Conservation (phyloP, 352 stramenopile species). For the Globisporangium radiosum region DNA sequence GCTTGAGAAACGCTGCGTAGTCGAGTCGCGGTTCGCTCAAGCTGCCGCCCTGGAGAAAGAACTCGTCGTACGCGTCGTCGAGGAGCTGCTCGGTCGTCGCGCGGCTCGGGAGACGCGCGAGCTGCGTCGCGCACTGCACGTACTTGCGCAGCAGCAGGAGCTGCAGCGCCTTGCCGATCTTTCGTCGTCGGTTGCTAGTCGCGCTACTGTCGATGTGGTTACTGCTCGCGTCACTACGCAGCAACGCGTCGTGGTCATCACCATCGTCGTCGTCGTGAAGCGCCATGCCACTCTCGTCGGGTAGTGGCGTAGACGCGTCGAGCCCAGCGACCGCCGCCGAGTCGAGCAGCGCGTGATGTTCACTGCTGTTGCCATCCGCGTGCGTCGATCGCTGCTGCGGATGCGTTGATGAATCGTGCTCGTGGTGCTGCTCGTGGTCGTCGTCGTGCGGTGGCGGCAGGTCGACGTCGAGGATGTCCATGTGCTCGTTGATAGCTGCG, state of each 20-base stretch:
- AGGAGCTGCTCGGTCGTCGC: constrained; percentile 51
- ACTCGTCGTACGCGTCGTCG: constrained; percentile 64
- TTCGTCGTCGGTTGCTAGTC: constrained; percentile 18
- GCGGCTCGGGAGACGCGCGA: constrained; percentile 34
- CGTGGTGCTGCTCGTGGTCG: neutral
- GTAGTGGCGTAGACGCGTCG: constrained; percentile 5
- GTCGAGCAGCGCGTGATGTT: constrained; percentile 9
- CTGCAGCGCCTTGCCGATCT: constrained; percentile 58
- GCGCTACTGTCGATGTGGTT: neutral
- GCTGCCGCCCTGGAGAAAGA: constrained; percentile 55
- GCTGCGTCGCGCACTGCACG: constrained; percentile 47
- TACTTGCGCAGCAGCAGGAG: constrained; percentile 53
- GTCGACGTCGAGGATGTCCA: constrained; percentile 16
- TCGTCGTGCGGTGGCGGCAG: constrained; percentile 7
- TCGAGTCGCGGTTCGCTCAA: constrained; percentile 44
- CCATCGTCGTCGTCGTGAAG: constrained; percentile 15
- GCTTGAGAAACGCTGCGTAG: constrained; percentile 59
- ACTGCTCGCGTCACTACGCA: neutral
- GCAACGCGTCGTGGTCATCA: constrained; percentile 14
- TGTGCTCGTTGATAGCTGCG: neutral
- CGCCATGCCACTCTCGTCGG: constrained; percentile 15
- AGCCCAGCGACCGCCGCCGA: constrained; percentile 5
- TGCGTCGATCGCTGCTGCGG: neutral
- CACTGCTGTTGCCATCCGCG: constrained; percentile 4
- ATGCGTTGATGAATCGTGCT: neutral